Evolutionary conservation across 1,284 basidiomycete species (phyloP), one percentile per base, ranked within the genome.

Genomic region (Coniferiporia weirii): DNA sequence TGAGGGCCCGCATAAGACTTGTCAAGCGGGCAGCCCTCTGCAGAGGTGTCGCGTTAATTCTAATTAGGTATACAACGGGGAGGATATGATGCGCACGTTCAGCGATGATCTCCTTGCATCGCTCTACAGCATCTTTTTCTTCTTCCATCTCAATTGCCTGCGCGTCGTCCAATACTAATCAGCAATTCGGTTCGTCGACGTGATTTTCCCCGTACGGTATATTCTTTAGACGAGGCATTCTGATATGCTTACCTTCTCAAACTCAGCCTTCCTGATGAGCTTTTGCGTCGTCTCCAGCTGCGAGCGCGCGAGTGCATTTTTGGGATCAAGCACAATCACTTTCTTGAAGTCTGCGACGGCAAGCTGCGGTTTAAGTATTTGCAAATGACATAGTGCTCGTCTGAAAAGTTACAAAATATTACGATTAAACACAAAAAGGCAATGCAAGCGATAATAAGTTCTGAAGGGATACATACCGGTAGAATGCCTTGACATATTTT

Each of bases 251-350:
- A 87, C 91, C 81, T 93, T 94, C 72, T 95, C 92, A 66, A 95
- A 95, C 67, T 93, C 91, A 60, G 91, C 87, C 68, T 84, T 87
- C 43, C 91, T 81, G 57, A 94, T 79, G 52, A 98, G 81, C 75
- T 98, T 99, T 71, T 92, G 87, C 0, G 96, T 98, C 34, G 91
- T 85, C 34, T 87, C 82, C 63, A 98, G 76, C 72, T 98, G 95
- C 44, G 82, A 76, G 62, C 87, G 82, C 13, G 96, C 91, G 4
- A 83, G 75, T 34, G 85, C 83, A 72, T 99, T 99, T 44, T 83
- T 80, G 0, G 96, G 95, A 68, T 99, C 97, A 3, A 98, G 74
- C n/a, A 79, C 71, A 27, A 97, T 73, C 7, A 96, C 87, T 72
- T 87, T 91, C 73, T 88, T 92, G 73, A 97, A 90, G 73, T 98